phyloP scores from a whole-genome alignment of 805 yeast species.

The Lachancea thermotolerans region DNA sequence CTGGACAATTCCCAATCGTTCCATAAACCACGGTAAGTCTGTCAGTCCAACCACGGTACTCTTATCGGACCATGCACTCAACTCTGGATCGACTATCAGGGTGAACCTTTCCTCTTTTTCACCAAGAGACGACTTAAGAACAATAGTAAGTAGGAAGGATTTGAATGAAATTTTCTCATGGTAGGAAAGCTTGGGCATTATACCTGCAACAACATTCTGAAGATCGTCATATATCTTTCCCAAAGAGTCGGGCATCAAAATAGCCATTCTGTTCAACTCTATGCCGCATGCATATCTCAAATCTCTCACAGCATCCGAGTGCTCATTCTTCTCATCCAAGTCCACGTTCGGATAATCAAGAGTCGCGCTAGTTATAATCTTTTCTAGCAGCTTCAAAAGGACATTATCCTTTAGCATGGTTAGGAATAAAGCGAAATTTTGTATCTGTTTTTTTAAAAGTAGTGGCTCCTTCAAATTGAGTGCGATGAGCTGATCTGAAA shows the following conservation, averaged over 20 bases:
- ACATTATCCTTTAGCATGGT: slow-evolving; percentile 79
- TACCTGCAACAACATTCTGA: slow-evolving; percentile 70
- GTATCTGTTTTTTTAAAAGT: slow-evolving; percentile 76
- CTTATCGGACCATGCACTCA: slow-evolving; percentile 88
- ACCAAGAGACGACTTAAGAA: slow-evolving; percentile 72
- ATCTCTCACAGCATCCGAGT: slow-evolving; percentile 76
- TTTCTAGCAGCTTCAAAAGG: slow-evolving; percentile 80
- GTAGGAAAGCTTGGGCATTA: slow-evolving; percentile 68
- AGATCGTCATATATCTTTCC: slow-evolving; percentile 74
- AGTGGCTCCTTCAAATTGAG: slow-evolving; percentile 76
- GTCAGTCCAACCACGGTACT: slow-evolving; percentile 81
- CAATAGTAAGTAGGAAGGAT: slow-evolving; percentile 84
- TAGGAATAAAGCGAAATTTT: slow-evolving; percentile 88
- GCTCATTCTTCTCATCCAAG: slow-evolving; percentile 50
- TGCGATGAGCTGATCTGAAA: slow-evolving; percentile 68
- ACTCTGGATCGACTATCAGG: slow-evolving; percentile 86
- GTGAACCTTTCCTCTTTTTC: slow-evolving; percentile 74
- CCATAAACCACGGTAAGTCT: slow-evolving; percentile 97
- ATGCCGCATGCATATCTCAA: slow-evolving; percentile 89
- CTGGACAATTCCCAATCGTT: slow-evolving; percentile 86
- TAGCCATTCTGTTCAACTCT: slow-evolving; percentile 87
- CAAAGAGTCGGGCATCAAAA: slow-evolving; percentile 87
- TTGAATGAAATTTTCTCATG: slow-evolving; percentile 93
- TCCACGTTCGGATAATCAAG: slow-evolving; percentile 62
- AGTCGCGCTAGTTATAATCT: slow-evolving; percentile 76